Conservation (phyloP, 352 stramenopile species). For the Phytophthora constricta region DNA sequence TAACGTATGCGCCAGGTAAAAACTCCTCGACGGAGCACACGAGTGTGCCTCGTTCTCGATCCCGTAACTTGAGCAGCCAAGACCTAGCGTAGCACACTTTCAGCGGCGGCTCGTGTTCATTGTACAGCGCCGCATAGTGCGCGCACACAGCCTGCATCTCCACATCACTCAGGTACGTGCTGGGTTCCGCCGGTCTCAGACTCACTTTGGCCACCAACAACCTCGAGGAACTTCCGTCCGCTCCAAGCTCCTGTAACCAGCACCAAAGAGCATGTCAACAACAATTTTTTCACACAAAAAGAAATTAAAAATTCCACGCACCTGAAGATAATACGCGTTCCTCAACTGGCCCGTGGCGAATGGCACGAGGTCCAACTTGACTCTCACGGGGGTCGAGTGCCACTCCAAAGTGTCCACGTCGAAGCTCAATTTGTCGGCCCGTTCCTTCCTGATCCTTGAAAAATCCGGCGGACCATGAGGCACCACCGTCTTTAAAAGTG, state of each 20-base stretch:
- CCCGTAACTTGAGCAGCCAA: conserved; percentile 78
- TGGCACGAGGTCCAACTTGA: conserved; percentile 81
- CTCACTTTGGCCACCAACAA: conserved; percentile 82
- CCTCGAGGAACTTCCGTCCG: conserved; percentile 35
- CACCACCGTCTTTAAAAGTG: conserved; percentile 83
- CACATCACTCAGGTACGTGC: conserved; percentile 84
- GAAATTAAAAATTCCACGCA: not conserved
- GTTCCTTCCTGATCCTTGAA: conserved; percentile 56
- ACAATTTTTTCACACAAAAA: not conserved
- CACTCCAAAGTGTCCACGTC: conserved; percentile 86
- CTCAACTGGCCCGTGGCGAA: conserved; percentile 84
- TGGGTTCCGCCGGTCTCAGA: conserved; percentile 67
- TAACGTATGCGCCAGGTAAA: conserved; percentile 80
- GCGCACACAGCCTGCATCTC: conserved; percentile 91
- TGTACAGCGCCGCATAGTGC: conserved; percentile 88
- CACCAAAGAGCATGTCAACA: not conserved
- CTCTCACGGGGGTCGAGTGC: conserved; percentile 59
- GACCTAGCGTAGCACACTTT: conserved; percentile 86
- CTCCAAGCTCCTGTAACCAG: conserved; percentile 58
- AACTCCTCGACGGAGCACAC: conserved; percentile 86
- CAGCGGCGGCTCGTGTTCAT: conserved; percentile 82
- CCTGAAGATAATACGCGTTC: conserved; percentile 82
- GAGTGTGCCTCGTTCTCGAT: conserved; percentile 54
- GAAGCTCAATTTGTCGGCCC: conserved; percentile 84
- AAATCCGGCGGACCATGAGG: conserved; percentile 81